A percentile compares a stretch with the other conserved stretches of the same genome.
These are phyloP conservation scores for Cutaneotrichosporon cavernicola DNA, from an alignment of 1,284 basidiomycete species.

Conservation along the genomic window DNA sequence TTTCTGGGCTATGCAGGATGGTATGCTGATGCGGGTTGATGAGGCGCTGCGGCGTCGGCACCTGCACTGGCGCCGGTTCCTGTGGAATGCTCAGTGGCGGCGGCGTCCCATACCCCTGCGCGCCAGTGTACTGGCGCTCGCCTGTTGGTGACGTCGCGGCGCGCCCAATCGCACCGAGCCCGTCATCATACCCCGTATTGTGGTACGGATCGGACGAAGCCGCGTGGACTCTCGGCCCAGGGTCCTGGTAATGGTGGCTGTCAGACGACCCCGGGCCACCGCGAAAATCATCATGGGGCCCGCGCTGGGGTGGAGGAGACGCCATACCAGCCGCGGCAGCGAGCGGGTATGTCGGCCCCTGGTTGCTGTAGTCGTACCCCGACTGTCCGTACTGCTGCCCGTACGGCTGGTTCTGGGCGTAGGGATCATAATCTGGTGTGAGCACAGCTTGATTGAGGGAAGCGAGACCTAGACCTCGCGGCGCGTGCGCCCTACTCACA, in stretches of 20 bases:
- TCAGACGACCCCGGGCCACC: conserved; percentile 3
- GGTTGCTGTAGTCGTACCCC: conserved; percentile 16
- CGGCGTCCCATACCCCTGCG: conserved; percentile 11
- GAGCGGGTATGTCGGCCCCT: conserved; percentile 15
- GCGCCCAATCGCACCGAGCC: conserved; percentile 40
- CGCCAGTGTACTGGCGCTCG: conserved; percentile 14
- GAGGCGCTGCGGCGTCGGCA: conserved; percentile 25
- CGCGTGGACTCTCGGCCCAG: conserved; percentile 17
- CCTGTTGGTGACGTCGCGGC: conserved; percentile 33
- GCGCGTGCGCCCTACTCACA: not conserved
- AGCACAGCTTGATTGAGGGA: conserved; percentile 3
- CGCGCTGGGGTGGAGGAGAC: conserved; percentile 1
- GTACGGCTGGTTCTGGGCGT: conserved; percentile 29
- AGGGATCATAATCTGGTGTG: conserved; percentile 17
- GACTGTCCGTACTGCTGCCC: conserved; percentile 15
- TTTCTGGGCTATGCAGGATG: conserved; percentile 13
- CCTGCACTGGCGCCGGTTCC: conserved; percentile 7
- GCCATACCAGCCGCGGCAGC: not conserved
- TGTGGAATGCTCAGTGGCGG: conserved; percentile 4
- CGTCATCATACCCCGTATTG: conserved; percentile 32
- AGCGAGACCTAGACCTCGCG: not conserved
- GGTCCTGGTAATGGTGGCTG: conserved; percentile 13
- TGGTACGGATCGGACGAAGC: not conserved
- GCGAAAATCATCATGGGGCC: not conserved
- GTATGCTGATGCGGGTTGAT: conserved; percentile 3